These are phyloP conservation scores for Myriosclerotinia duriaeana DNA, from an alignment of 2,329 filamentous ascomycete genomes.

Conservation along the genomic window DNA sequence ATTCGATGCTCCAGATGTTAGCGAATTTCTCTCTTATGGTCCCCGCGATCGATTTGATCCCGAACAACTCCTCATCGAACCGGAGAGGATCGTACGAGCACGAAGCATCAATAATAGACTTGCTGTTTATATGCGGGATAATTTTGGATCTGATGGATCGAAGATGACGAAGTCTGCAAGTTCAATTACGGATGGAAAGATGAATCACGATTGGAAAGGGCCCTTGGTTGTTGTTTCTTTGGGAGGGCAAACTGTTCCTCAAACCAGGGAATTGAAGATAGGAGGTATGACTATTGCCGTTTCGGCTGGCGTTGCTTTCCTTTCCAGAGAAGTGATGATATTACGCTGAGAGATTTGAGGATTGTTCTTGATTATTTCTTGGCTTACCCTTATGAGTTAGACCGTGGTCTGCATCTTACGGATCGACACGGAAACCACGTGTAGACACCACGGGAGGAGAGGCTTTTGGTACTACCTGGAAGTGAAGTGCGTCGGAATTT, in stretches of 20 bases:
- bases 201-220: background rate
- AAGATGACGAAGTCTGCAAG: conserved; percentile 8
- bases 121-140: background rate
- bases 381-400: background rate
- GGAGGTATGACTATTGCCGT: background rate
- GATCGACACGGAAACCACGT: background rate
- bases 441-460: no score
- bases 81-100: background rate
- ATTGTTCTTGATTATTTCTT: conserved; percentile 18
- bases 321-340: background rate
- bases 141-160: conserved; percentile 13
- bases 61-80: conserved; percentile 2
- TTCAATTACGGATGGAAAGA: background rate
- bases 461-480: no score
- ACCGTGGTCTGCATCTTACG: background rate
- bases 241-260: background rate
- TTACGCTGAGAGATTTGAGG: conserved; percentile 11
- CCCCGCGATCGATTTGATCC: background rate
- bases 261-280: background rate
- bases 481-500: no score
- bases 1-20: background rate
- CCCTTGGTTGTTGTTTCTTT: background rate
- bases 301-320: background rate
- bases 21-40: background rate
- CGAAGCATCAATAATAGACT: background rate